phyloP scores from a whole-genome alignment of 148 eudicot species.

The Fagopyrum tataricum region DNA sequence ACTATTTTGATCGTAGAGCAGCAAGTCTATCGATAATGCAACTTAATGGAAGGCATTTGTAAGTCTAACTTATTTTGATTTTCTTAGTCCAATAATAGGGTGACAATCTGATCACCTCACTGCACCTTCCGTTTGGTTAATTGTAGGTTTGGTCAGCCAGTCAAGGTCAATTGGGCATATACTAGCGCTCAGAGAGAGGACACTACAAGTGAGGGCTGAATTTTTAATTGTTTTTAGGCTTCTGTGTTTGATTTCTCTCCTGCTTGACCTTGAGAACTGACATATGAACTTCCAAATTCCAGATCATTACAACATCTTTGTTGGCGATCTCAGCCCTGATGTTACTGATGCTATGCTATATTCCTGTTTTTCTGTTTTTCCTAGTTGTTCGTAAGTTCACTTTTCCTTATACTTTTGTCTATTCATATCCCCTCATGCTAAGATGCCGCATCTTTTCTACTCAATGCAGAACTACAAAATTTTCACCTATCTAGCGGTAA shows the following conservation, averaged over 20 bases:
- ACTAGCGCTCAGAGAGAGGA: slow-evolving; percentile 96
- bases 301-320: slow-evolving; percentile 91
- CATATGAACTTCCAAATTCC: slow-evolving; percentile 11
- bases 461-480: neutral
- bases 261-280: slow-evolving; percentile 1
- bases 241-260: neutral
- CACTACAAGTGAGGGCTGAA: slow-evolving; percentile 63
- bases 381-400: slow-evolving; percentile 92
- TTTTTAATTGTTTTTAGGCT: neutral
- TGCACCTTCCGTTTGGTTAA: no score
- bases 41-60: slow-evolving; percentile 96
- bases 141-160: slow-evolving; percentile 97
- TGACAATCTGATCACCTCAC: no score
- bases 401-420: slow-evolving; percentile 11
- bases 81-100: no score
- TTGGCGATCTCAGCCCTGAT: slow-evolving; percentile 98
- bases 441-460: neutral
- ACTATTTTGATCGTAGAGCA: slow-evolving; percentile 88
- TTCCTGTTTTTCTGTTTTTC: slow-evolving; percentile 85
- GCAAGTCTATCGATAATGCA: slow-evolving; percentile 81
- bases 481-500: neutral
- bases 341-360: slow-evolving; percentile 93
- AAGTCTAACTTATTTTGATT: slow-evolving; percentile 24
- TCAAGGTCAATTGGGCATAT: slow-evolving; percentile 98
- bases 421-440: neutral